These are phyloP conservation scores for Ceratorhiza oryzae-sativae DNA, from an alignment of 1,284 basidiomycete genomes.

Conservation along the genomic window DNA sequence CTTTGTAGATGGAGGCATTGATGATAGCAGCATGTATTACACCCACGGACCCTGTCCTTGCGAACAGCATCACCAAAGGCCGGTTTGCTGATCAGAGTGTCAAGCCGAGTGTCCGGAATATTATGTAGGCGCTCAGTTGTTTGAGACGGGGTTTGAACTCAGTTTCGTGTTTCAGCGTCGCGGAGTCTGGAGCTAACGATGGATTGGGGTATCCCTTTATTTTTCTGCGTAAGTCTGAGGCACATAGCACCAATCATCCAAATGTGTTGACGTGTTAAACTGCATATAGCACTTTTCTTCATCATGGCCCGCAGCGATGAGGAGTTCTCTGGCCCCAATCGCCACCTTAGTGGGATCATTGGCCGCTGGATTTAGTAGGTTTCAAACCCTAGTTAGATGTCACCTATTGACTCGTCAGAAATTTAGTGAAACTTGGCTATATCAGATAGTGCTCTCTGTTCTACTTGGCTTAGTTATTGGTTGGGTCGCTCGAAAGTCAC, in stretches of 20 bases:
- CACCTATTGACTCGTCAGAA: not conserved
- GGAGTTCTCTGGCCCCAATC: slow-evolving; percentile 25
- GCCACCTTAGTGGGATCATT: slow-evolving; percentile 17
- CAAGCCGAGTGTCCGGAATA: slow-evolving; percentile 7
- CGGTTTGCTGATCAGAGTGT: slow-evolving; percentile 28
- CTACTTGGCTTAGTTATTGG: slow-evolving; percentile 16
- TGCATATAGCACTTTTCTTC: slow-evolving; percentile 1
- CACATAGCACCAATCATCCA: no score
- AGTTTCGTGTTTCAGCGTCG: not conserved
- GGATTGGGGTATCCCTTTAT: slow-evolving; percentile 31
- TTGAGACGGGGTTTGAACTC: not conserved
- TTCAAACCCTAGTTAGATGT: not conserved
- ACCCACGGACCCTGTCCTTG: slow-evolving; percentile 34
- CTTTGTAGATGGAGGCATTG: slow-evolving; percentile 18
- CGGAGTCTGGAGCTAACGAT: slow-evolving; percentile 33
- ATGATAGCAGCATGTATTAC: slow-evolving; percentile 33
- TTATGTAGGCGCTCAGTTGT: slow-evolving; percentile 9
- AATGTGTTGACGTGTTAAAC: not conserved
- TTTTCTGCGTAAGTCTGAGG: slow-evolving; percentile 12
- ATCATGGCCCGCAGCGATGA: slow-evolving; percentile 30
- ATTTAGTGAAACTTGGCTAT: slow-evolving; percentile 34
- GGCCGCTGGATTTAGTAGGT: slow-evolving; percentile 34
- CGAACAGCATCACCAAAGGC: slow-evolving; percentile 28
- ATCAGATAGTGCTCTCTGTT: slow-evolving; percentile 20
- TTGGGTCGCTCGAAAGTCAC: slow-evolving; percentile 31